Percentiles rank a stretch among this genome's conserved stretches.
phyloP scores from a whole-genome alignment of 202 grass and related monocot species.

The Eragrostis tef region DNA sequence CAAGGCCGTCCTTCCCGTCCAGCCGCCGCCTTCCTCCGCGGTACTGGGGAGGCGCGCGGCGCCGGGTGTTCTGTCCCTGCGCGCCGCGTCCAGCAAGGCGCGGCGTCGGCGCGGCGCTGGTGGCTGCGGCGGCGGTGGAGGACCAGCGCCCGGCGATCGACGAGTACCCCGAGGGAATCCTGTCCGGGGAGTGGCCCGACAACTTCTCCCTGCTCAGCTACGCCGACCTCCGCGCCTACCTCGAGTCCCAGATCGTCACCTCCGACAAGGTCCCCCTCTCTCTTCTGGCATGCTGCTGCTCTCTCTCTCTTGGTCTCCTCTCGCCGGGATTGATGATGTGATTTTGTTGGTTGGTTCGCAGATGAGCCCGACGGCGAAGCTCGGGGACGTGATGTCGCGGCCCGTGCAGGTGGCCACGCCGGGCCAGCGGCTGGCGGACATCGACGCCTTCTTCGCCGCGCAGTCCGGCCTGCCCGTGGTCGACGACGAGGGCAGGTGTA shows the following conservation, averaged over 20 bases:
- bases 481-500: constrained; percentile 59
- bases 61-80: neutral
- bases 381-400: constrained; percentile 70
- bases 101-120: neutral
- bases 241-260: constrained; percentile 71
- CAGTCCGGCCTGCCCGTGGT: constrained; percentile 75
- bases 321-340: neutral
- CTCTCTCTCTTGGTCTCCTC: neutral
- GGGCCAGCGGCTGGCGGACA: constrained; percentile 62
- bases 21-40: neutral
- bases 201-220: constrained; percentile 79
- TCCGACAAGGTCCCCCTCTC: constrained; percentile 38
- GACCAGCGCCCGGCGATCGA: constrained; percentile 65
- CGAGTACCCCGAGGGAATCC: constrained; percentile 74
- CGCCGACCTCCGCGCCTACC: constrained; percentile 68
- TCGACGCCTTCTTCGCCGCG: constrained; percentile 60
- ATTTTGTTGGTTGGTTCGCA: neutral
- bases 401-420: constrained; percentile 57
- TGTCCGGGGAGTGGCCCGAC: constrained; percentile 81
- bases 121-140: constrained; percentile 31
- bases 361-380: constrained; percentile 58
- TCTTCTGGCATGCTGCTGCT: neutral
- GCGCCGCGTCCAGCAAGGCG: too few relatives aligned
- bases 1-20: neutral
- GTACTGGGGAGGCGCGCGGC: neutral